Base-by-base conservation (phyloP, 768 basidiomycete species). In the Leccinum longicurvipes region DNA sequence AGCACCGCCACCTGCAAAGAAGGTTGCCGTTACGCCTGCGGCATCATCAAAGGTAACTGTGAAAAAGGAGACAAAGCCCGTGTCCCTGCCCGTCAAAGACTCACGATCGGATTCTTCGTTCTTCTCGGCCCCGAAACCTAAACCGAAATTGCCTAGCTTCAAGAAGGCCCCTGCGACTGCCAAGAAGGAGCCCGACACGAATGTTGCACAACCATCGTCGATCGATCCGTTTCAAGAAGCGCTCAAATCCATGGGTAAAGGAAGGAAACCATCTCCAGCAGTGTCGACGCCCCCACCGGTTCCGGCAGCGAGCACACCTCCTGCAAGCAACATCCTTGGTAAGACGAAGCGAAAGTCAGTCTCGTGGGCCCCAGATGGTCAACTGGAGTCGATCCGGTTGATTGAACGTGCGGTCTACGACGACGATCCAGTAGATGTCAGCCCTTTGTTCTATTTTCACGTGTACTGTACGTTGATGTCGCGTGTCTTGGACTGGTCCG, bases 401-500 rank as follows among this genome's bases (percentile, higher is more conserved):
- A 93, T 93, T 74, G 89, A 92, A 76, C 83, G 81, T 66, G 91
- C 92, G 61, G 77, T 92, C 64, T 93, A 93, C 76, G 92, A 92
- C 64, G 91, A 92, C 72, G 92, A 93, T 78, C 83, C 84, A 65
- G 78, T 82, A 77, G 87, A 89, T 81, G 91, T 92, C 82, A 85
- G 89, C 82, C 64, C 66, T 64, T 63, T 76, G 75, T 70, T 76
- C 66, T 72, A 67, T 72, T 70, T 72, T 72, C 67, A 67, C 60
- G 63, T 63, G 63, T 76, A 77, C 68, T 66, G 64, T 77, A 82
- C 76, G 75, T 84, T 84, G 80, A 83, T 78, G 63, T 68, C 61
- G 71, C 66, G 64, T 67, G 68, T 68, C 67, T 55, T 63, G 65
- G 61, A 55, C 56, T 68, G 62, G 69, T 68, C 72, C 68, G 67